Conservation (phyloP, 129 eudicot species). For the Chrysanthemum seticuspe region DNA sequence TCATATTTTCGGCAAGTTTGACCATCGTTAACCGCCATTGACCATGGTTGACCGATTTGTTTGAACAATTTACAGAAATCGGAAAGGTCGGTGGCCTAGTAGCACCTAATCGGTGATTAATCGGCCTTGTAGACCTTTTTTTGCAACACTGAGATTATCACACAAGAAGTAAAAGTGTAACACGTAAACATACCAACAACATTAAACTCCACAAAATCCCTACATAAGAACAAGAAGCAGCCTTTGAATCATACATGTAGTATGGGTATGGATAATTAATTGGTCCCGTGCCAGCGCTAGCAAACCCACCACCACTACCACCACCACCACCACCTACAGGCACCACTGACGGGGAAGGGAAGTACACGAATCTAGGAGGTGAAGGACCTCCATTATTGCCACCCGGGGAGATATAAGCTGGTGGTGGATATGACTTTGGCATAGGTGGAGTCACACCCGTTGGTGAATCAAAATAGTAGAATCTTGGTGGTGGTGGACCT, state of each 20-base stretch:
- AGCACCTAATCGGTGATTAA: no score
- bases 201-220: not conserved
- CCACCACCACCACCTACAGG: not conserved
- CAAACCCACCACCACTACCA: not conserved
- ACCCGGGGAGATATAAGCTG: slow-evolving; percentile 28
- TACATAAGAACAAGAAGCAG: slow-evolving; percentile 12
- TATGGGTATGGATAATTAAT: slow-evolving; percentile 44
- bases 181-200: slow-evolving; percentile 1
- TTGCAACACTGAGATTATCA: no score
- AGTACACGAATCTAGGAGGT: slow-evolving; percentile 36
- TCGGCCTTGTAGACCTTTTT: no score
- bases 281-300: slow-evolving; percentile 21
- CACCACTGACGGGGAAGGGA: slow-evolving; percentile 25
- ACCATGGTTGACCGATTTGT: no score
- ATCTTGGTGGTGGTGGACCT: slow-evolving; percentile 45
- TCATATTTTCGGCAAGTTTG: no score
- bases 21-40: no score
- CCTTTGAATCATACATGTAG: slow-evolving; percentile 47
- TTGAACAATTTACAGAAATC: no score
- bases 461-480: slow-evolving; percentile 37
- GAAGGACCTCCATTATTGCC: slow-evolving; percentile 30
- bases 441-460: slow-evolving; percentile 18
- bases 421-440: slow-evolving; percentile 39
- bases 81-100: no score
- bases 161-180: not conserved